phyloP scores from a whole-genome alignment of 148 eudicot species.

The Tetragonia tetragonoides region DNA sequence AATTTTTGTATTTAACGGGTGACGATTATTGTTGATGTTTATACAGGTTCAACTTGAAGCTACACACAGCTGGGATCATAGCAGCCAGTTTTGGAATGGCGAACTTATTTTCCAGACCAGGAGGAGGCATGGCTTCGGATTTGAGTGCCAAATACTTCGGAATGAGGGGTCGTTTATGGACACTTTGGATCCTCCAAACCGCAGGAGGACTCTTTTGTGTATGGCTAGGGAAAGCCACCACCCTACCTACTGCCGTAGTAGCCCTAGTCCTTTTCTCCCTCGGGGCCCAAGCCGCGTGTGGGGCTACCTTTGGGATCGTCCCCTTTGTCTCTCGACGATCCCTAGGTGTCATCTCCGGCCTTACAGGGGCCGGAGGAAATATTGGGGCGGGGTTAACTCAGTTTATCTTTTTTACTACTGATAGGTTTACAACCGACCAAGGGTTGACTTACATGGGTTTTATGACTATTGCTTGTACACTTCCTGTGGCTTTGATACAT shows the following conservation, averaged over 20 bases:
- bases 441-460: constrained; percentile 52
- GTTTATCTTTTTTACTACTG: constrained; percentile 39
- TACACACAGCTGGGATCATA: constrained; percentile 68
- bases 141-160: constrained; percentile 50
- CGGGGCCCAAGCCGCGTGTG: constrained; percentile 56
- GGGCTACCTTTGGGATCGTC: constrained; percentile 53
- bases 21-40: not conserved
- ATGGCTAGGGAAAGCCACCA: constrained; percentile 44
- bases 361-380: constrained; percentile 57
- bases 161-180: constrained; percentile 86
- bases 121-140: constrained; percentile 70
- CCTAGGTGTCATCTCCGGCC: constrained; percentile 48
- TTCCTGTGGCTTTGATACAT: constrained; percentile 42
- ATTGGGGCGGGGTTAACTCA: constrained; percentile 54
- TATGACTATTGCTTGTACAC: constrained; percentile 45
- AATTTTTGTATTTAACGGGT: too few species aligned
- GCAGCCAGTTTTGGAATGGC: constrained; percentile 84
- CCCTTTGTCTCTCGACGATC: constrained; percentile 56
- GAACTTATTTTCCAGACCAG: constrained; percentile 56
- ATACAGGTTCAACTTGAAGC: constrained; percentile 59
- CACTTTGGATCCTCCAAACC: constrained; percentile 74
- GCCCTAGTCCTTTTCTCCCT: constrained; percentile 46
- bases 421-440: constrained; percentile 4
- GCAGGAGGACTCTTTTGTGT: constrained; percentile 63
- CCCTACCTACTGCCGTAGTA: constrained; percentile 31